These are phyloP conservation scores for Suhomyces vadensis DNA, from an alignment of 805 yeast genomes.

Conservation along the genomic window DNA sequence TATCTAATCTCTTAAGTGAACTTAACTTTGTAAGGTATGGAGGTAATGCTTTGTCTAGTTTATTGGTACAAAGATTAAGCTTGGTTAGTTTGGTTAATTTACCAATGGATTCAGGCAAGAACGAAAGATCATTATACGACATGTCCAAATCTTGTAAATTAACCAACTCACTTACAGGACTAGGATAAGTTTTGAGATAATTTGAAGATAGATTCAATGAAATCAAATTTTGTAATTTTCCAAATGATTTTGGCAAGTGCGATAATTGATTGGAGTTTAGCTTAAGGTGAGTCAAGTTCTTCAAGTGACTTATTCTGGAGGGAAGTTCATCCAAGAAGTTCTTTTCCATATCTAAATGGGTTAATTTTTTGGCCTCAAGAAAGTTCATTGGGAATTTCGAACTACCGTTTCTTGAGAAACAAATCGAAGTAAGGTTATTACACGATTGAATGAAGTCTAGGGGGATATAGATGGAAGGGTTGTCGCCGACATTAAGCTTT, in stretches of 20 bases:
- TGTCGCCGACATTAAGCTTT: conserved; percentile 77
- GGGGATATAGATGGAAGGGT: conserved; percentile 83
- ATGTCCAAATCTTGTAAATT: conserved; percentile 69
- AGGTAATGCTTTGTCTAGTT: conserved; percentile 54
- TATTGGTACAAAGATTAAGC: conserved; percentile 75
- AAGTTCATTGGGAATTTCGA: conserved; percentile 74
- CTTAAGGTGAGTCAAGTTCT: conserved; percentile 57
- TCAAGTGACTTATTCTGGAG: conserved; percentile 51
- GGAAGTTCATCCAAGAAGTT: conserved; percentile 72
- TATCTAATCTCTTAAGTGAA: conserved; percentile 68
- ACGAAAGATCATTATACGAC: conserved; percentile 72
- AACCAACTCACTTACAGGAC: conserved; percentile 58
- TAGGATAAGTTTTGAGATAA: conserved; percentile 60
- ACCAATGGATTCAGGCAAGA: conserved; percentile 62
- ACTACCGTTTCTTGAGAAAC: conserved; percentile 72
- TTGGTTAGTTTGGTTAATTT: conserved; percentile 61
- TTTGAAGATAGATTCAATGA: conserved; percentile 80
- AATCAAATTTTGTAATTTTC: conserved; percentile 53
- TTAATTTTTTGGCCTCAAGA: conserved; percentile 65
- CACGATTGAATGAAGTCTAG: conserved; percentile 84
- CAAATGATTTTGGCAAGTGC: conserved; percentile 60
- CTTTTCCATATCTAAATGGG: conserved; percentile 70
- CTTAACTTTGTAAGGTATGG: conserved; percentile 51
- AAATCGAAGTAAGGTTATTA: conserved; percentile 63
- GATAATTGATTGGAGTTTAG: conserved; percentile 75